A percentile compares a stretch with the other conserved stretches of the same genome.
Evolutionary conservation across 495 filamentous ascomycete genomes (phyloP).

Genomic region (Neurospora sp.): DNA sequence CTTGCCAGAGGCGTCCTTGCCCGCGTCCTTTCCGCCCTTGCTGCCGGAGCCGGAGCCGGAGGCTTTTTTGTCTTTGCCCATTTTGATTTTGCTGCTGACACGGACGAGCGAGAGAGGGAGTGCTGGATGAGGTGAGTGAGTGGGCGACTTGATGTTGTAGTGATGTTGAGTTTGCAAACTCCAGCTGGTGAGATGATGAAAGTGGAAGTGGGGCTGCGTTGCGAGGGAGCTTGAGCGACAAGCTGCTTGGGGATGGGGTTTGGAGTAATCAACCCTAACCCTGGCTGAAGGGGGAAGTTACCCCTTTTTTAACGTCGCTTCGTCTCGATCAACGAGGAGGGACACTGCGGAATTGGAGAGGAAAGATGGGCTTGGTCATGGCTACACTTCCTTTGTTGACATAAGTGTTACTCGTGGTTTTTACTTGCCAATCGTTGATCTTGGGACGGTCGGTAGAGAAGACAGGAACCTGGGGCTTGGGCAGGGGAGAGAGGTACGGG

Average conservation of each 20-base stretch:
- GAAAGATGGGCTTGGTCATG: neutral
- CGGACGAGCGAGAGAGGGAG: neutral
- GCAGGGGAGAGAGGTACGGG: neutral
- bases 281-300: neutral
- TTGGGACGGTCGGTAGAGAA: neutral
- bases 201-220: neutral
- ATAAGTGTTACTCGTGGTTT: neutral
- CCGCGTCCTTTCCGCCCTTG: constrained; percentile 34
- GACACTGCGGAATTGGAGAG: neutral
- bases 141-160: neutral
- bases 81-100: constrained; percentile 3
- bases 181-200: constrained; percentile 4
- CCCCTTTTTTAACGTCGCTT: neutral
- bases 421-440: neutral
- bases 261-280: neutral
- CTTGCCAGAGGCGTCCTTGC: constrained; percentile 39
- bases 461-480: neutral
- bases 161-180: neutral
- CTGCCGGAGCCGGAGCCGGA: constrained; percentile 44
- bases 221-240: no score
- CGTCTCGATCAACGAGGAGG: neutral
- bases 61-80: constrained; percentile 22
- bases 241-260: neutral
- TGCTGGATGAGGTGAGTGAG: neutral
- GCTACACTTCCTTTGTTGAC: neutral